Conservation (phyloP, 202 grass and related monocot species). For the Eragrostis tef region DNA sequence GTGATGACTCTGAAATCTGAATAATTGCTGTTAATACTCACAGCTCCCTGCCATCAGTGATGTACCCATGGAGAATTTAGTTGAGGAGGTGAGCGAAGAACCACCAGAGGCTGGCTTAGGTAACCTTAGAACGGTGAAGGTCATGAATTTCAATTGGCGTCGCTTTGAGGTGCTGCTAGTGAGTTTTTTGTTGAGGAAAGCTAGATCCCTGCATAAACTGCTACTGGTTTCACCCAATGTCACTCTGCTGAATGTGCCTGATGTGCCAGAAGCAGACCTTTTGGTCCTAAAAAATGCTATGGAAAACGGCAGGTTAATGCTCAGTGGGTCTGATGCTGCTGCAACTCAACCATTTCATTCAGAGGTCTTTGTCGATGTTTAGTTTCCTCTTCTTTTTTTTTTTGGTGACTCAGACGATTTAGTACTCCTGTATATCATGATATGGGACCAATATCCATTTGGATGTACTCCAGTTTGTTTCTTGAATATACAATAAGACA, state of each 20-base stretch:
- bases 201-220: conserved; percentile 31
- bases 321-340: conserved; percentile 38
- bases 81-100: conserved; percentile 12
- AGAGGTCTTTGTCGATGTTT: conserved; percentile 4
- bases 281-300: conserved; percentile 22
- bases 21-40: background rate
- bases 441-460: background rate
- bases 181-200: conserved; percentile 55
- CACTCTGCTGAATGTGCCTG: background rate
- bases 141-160: conserved; percentile 64
- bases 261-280: conserved; percentile 9
- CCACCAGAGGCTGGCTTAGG: conserved; percentile 47
- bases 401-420: too few species aligned
- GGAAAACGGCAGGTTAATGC: conserved; percentile 36
- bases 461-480: background rate
- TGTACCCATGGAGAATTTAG: background rate
- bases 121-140: conserved; percentile 61
- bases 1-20: background rate
- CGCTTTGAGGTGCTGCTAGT: conserved; percentile 52
- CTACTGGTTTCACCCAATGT: conserved; percentile 38
- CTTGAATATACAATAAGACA: background rate
- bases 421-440: too few species aligned
- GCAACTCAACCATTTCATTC: conserved; percentile 52
- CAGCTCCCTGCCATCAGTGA: background rate
- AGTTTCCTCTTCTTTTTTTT: background rate